phyloP scores from a whole-genome alignment of 805 yeast species.

The Spathaspora passalidarum region DNA sequence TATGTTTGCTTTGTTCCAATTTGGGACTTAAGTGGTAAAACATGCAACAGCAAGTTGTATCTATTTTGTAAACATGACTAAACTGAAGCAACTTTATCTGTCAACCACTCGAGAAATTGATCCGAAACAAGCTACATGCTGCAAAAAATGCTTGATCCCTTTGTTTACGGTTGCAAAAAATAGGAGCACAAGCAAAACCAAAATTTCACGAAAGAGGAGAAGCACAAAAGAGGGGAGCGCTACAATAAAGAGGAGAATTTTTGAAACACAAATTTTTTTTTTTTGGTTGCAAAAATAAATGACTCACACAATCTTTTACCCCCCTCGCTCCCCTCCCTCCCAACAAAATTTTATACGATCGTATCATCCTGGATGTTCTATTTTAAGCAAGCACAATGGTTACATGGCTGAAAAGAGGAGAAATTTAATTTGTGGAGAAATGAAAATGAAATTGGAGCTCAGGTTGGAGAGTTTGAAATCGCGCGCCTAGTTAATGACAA shows the following conservation, averaged over 20 bases:
- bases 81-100: too few species aligned
- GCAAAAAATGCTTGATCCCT: neutral
- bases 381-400: neutral
- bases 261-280: neutral
- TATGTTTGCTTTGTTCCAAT: too few species aligned
- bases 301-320: neutral
- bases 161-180: neutral
- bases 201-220: slow-evolving; percentile 1
- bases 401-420: neutral
- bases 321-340: neutral
- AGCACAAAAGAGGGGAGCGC: neutral
- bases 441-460: neutral
- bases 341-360: neutral
- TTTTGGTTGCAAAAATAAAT: neutral
- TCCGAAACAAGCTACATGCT: too few species aligned
- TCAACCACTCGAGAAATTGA: too few species aligned
- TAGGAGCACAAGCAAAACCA: neutral
- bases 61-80: too few species aligned
- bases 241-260: slow-evolving; percentile 1
- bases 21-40: too few species aligned
- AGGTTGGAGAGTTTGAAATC: too few species aligned
- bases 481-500: too few species aligned
- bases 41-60: too few species aligned
- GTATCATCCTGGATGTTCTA: neutral
- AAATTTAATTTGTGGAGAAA: neutral